phyloP scores from a whole-genome alignment of 139 green algal genomes.

The Dunaliella primolecta region DNA sequence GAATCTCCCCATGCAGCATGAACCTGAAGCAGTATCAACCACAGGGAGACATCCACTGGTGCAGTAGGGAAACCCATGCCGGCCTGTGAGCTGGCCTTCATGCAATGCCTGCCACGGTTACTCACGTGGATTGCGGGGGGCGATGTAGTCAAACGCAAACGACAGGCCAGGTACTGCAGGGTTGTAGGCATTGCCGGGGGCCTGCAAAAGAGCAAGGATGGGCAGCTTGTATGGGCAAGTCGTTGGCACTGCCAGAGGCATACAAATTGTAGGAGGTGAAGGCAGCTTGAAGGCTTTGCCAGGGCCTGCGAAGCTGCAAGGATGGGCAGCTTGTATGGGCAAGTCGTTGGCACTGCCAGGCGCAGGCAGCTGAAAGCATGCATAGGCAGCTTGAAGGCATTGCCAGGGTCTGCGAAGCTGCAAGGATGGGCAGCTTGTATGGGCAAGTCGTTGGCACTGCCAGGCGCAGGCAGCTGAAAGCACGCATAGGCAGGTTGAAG shows the following conservation, averaged over 20 bases:
- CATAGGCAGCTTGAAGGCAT: constrained; percentile 9
- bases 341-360: neutral
- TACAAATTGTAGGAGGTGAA: too few species aligned
- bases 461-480: neutral
- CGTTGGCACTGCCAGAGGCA: neutral
- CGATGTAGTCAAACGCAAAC: constrained; percentile 76
- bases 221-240: too few species aligned
- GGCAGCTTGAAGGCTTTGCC: constrained; percentile 41
- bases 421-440: too few species aligned
- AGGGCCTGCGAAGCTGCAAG: constrained; percentile 18
- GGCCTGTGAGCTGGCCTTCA: too few species aligned
- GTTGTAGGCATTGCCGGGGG: constrained; percentile 43
- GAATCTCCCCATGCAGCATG: too few species aligned
- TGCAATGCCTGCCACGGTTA: too few species aligned
- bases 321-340: too few species aligned
- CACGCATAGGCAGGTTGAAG: neutral
- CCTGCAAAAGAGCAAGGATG: constrained; percentile 14
- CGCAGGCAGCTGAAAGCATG: neutral
- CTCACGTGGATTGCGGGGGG: constrained; percentile 24
- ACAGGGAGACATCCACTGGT: too few species aligned
- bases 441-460: neutral
- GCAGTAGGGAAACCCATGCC: too few species aligned
- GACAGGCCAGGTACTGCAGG: constrained; percentile 29
- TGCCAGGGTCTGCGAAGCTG: constrained; percentile 20
- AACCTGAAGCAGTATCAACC: too few species aligned